Base-by-base conservation (phyloP, 495 filamentous ascomycete species). In the Hypoxylon lenormandii region DNA sequence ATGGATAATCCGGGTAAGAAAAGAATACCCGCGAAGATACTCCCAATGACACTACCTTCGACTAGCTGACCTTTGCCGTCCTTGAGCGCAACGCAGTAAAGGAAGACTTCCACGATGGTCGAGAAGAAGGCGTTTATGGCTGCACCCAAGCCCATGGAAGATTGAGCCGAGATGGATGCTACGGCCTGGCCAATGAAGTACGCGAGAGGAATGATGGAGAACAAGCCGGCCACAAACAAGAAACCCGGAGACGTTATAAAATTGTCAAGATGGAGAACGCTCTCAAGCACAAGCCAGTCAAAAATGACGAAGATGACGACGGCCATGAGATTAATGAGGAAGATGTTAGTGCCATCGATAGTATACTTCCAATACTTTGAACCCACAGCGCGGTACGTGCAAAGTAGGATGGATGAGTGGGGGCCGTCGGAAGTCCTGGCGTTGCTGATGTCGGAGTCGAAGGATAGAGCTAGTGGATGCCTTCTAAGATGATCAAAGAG, bases 161-260 rank as follows among this genome's bases (percentile, higher is more conserved):
- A 97, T 74, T 99, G 95, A 7, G 95, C 95, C 13, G 95, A 98
- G 70, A 99, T 98, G 33, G 95, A 98, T n/a, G 95, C 95, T 42
- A 99, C 95, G 52, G 95, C 95, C 78, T 99, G 95, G 7, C 95
- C 95, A 77, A 99, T 99, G 81, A 98, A 99, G 79, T 99, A 98
- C 26, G 95, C 95, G n/a, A 99, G 79, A 18, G 95, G 95, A 47
- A 98, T 97, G 76, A 98, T 94, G 43, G 94, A 97, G 64, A 93
- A 85, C 11, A 99, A 82, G 18, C 92, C 91, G 2, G 92, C 83
- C 3, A 88, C 85, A 79, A 99, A 99, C 38, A 99, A 83, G 54
- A 97, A 87, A 16, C 90, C 93, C 4, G 92, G 88, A 46, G 88
- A 84, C 2, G 94, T 96, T 55, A 97, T 66, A 75, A 85, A 85